Conservation (phyloP, 306 rosid genomes). For the Citrullus mucosospermus region DNA sequence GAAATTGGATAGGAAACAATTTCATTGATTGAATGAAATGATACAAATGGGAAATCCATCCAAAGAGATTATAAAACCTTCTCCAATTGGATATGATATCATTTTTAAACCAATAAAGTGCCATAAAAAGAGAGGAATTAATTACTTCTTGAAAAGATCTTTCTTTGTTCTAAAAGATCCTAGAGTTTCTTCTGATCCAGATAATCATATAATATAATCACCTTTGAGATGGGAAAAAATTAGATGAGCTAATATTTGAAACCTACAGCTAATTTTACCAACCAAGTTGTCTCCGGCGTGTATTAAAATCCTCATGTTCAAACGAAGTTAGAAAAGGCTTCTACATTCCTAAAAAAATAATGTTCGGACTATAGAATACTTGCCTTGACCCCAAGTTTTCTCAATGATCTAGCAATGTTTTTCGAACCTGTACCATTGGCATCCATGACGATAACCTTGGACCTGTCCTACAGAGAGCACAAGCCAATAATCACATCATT, state of each 20-base stretch:
- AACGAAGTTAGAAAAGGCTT: not conserved
- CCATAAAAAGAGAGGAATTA: no score
- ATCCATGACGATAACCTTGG: slow-evolving; percentile 83
- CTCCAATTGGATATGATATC: not conserved
- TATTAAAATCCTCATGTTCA: not conserved
- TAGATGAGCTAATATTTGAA: not conserved
- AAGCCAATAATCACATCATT: slow-evolving; percentile 33
- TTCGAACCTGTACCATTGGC: slow-evolving; percentile 72
- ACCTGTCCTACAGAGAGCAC: slow-evolving; percentile 78
- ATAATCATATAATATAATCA: no score
- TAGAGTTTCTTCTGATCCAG: not conserved
- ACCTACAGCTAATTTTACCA: not conserved
- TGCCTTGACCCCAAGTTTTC: slow-evolving; percentile 74
- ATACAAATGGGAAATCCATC: not conserved
- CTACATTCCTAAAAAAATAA: not conserved
- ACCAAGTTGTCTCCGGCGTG: not conserved
- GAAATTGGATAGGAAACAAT: not conserved
- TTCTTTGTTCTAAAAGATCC: not conserved
- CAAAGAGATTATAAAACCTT: not conserved
- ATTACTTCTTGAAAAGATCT: not conserved
- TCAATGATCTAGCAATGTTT: slow-evolving; percentile 83
- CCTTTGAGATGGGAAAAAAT: not conserved
- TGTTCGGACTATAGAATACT: slow-evolving; percentile 21
- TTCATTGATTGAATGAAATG: not conserved
- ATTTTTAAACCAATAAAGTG: no score